phyloP scores from a whole-genome alignment of 2,329 filamentous ascomycete species.

The Nemania serpens region DNA sequence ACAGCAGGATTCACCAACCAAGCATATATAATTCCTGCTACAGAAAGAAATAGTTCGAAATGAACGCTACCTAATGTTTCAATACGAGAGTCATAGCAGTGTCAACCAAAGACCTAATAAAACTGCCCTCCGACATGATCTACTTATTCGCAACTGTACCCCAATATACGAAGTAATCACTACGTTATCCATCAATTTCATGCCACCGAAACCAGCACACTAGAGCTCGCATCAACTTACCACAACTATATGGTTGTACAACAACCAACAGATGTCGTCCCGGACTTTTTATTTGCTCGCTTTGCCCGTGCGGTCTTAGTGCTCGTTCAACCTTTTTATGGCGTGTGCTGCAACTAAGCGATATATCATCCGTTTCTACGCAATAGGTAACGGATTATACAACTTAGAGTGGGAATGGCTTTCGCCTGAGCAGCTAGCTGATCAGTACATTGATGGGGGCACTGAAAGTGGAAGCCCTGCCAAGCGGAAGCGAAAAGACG shows the following conservation, averaged over 20 bases:
- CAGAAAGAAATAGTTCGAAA: no score
- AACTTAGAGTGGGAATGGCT: conserved; percentile 1
- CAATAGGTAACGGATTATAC: no score
- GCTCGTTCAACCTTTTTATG: background rate
- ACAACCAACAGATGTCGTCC: background rate
- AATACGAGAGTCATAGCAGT: no score
- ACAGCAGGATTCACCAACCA: no score
- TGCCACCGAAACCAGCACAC: no score
- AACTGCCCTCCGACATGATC: no score
- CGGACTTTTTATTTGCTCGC: conserved; percentile 7
- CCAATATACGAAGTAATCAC: no score
- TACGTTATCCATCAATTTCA: no score
- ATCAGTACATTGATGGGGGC: conserved; percentile 2
- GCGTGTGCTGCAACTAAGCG: background rate
- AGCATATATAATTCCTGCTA: no score
- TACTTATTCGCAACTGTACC: no score
- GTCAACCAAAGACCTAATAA: no score
- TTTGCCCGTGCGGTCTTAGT: conserved; percentile 1
- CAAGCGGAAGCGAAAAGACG: conserved; percentile 4
- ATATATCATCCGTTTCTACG: conserved; percentile 1
- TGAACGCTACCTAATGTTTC: no score
- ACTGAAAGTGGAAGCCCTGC: conserved; percentile 4
- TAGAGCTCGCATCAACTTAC: background rate
- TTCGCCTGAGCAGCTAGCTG: conserved; percentile 1
- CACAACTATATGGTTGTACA: background rate